Base-by-base conservation (phyloP, 805 yeast genomes). In the Yamadazyma kitorensis region DNA sequence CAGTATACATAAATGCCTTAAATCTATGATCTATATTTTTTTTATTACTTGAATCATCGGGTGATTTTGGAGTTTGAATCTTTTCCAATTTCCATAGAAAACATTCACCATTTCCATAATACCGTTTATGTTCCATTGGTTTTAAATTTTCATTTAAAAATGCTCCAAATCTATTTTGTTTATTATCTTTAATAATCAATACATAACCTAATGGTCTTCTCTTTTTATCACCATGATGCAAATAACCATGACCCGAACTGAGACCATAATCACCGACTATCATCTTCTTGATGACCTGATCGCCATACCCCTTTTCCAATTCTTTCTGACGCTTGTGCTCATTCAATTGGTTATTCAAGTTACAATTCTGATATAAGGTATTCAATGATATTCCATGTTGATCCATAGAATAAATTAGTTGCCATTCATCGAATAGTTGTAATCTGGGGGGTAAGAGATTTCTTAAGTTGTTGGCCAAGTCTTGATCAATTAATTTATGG, bases 51-150 rank as follows among this genome's bases (percentile, higher is more conserved):
- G 30, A 5, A n/a, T n/a, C 31, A 11, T 9, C 19, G 9, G 10
- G 27, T 24, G 13, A n/a, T 25, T 24, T 33, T 5, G 29, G 33
- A 25, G n/a, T n/a, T 27, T 25, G 24, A 2, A 33, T 11, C 17
- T 53, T 59, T 41, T 77, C 84, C n/a, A 74, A 51, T 44, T 81
- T 84, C 96, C 96, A 91, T 15, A 91, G 67, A 49, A 93, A 89
- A 52, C 98, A 88, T 56, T 91, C 96, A 1, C 97, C 96, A 59
- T 89, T 89, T 1, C 98, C 98, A 48, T 81, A 84, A 60, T 80
- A 91, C 37, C 86, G 70, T 48, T 76, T 77, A 31, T 75, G 74
- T 31, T 86, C 94, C 37, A 80, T 74, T 1, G 88, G 82, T 39
- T 74, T 78, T 39, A 85, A 70, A 35, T 74, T 68, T 46, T 86